phyloP scores from a whole-genome alignment of 2,329 filamentous ascomycete species.

The Thelonectria olida region DNA sequence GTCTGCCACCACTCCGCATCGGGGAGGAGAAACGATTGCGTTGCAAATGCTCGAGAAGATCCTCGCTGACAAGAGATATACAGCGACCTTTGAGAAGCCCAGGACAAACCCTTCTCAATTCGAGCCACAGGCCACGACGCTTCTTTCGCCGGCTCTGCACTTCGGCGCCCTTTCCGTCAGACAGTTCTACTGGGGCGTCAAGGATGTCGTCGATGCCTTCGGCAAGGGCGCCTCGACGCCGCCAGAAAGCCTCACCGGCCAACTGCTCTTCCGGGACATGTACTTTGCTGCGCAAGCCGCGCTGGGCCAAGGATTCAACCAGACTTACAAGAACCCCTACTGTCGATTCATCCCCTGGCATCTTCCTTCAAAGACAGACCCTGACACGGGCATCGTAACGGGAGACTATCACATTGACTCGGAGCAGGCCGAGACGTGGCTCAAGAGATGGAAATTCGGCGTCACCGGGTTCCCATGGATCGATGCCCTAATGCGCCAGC shows the following conservation, averaged over 20 bases:
- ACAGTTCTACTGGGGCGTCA: slow-evolving; percentile 77
- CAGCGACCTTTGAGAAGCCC: slow-evolving; percentile 79
- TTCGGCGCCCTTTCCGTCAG: slow-evolving; percentile 77
- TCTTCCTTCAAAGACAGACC: slow-evolving; percentile 67
- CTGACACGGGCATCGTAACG: slow-evolving; percentile 57
- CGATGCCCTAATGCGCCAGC: slow-evolving; percentile 81
- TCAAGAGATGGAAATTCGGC: slow-evolving; percentile 74
- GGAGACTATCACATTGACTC: slow-evolving; percentile 72
- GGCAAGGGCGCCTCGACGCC: slow-evolving; percentile 66
- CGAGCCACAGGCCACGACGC: slow-evolving; percentile 75
- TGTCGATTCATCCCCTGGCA: slow-evolving; percentile 85
- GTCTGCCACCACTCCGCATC: slow-evolving; percentile 70
- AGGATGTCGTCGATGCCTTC: slow-evolving; percentile 67
- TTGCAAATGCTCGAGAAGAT: slow-evolving; percentile 67
- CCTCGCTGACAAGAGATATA: slow-evolving; percentile 70
- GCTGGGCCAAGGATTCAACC: slow-evolving; percentile 70
- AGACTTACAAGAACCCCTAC: slow-evolving; percentile 71
- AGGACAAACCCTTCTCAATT: slow-evolving; percentile 79
- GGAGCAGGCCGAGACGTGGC: slow-evolving; percentile 69
- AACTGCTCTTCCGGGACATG: slow-evolving; percentile 83
- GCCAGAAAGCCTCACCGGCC: slow-evolving; percentile 76
- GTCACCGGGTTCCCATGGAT: slow-evolving; percentile 83
- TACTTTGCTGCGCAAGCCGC: slow-evolving; percentile 81
- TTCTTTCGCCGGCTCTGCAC: slow-evolving; percentile 78
- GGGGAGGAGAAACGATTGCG: slow-evolving; percentile 75